phyloP scores from a whole-genome alignment of 768 basidiomycete species.

The Tulasnella sp. region DNA sequence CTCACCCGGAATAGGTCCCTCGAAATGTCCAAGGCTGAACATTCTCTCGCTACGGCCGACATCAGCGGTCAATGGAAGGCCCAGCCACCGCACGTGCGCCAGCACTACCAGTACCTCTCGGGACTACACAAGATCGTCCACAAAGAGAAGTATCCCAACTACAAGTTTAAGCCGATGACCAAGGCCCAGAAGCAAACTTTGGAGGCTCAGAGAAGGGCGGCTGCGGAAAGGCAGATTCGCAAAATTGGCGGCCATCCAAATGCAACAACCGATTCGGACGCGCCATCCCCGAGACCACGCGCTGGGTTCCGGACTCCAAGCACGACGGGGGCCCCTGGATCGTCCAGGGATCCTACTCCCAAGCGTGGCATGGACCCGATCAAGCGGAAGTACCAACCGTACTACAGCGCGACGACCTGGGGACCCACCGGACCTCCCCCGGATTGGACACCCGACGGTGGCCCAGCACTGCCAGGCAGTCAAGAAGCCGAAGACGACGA shows the following conservation, averaged over 20 bases:
- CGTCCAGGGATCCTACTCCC: background rate
- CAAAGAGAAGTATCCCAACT: background rate
- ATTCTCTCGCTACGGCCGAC: background rate
- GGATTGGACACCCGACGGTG: background rate
- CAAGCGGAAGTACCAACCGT: background rate
- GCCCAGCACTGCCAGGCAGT: background rate
- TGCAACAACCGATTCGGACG: background rate
- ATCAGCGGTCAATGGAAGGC: background rate
- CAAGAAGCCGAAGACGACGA: background rate
- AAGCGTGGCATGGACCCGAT: background rate
- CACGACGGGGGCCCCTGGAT: background rate
- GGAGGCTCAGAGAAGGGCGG: background rate
- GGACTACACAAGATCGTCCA: background rate
- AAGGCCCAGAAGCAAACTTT: background rate
- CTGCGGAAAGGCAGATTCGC: background rate
- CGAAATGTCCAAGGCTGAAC: background rate
- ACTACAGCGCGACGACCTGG: constrained; percentile 2
- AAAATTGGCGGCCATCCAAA: constrained; percentile 1
- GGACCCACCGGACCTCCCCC: constrained; percentile 3
- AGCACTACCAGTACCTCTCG: background rate
- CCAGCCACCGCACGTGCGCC: background rate
- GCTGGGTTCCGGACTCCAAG: background rate
- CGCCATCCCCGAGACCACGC: background rate
- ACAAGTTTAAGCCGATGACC: constrained; percentile 12
- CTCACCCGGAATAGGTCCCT: background rate